A percentile compares a stretch with the other conserved stretches of the same genome.
Evolutionary conservation across 306 rosid genomes (phyloP).

Genomic region (Prinsepia uniflora): DNA sequence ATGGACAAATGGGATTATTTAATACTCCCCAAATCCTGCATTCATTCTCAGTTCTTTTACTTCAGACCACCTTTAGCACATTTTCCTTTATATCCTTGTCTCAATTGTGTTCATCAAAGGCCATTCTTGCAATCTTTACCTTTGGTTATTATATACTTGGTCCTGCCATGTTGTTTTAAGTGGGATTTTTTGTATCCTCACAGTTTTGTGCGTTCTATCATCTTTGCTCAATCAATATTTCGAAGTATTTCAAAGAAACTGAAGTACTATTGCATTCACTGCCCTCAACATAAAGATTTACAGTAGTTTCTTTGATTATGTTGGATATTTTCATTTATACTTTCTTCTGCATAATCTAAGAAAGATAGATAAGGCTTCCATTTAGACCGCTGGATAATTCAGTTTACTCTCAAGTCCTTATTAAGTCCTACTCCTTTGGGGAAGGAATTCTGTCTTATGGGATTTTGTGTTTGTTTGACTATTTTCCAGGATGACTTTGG

Average conservation of each 20-base stretch:
- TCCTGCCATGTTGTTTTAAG: not conserved
- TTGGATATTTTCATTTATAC: not conserved
- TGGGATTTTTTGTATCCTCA: not conserved
- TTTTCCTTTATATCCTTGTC: not conserved
- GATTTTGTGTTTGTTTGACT: not conserved
- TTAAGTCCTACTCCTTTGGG: not conserved
- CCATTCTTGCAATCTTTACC: not conserved
- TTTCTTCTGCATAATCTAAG: not conserved
- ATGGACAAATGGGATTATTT: not conserved
- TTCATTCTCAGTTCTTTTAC: not conserved
- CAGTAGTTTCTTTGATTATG: not conserved
- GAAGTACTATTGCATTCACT: slow-evolving; percentile 9
- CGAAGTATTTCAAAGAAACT: not conserved
- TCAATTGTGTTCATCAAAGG: not conserved
- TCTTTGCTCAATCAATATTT: slow-evolving; percentile 3
- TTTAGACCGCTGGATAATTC: not conserved
- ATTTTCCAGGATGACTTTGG: slow-evolving; percentile 5
- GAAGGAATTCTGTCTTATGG: not conserved
- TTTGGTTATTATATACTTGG: not conserved
- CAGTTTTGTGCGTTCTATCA: not conserved
- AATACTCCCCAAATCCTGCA: not conserved
- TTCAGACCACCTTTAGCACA: not conserved
- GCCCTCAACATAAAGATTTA: not conserved
- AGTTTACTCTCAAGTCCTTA: not conserved
- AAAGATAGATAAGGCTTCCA: slow-evolving; percentile 3